Conservation (phyloP, 805 yeast species). For the Kodamaea hsintzibuensis region DNA sequence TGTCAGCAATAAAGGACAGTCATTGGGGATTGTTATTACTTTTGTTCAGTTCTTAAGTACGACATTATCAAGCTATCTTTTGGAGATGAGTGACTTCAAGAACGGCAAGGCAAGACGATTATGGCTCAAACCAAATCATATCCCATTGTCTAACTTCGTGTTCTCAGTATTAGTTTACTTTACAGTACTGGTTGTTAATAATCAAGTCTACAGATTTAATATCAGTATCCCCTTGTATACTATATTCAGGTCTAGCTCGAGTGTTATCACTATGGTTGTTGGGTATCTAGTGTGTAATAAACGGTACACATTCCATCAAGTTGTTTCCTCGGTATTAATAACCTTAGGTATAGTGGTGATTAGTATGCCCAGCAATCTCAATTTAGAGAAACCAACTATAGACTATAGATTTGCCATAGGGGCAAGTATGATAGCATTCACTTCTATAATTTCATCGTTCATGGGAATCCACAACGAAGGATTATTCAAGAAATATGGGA, state of each 20-base stretch:
- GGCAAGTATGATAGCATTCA: constrained; percentile 40
- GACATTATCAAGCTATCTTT: constrained; percentile 28
- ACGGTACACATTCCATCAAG: constrained; percentile 46
- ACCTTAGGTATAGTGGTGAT: constrained; percentile 55
- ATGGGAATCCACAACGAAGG: constrained; percentile 59
- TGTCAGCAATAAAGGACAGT: constrained; percentile 16
- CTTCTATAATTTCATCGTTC: constrained; percentile 55
- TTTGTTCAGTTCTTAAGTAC: constrained; percentile 51
- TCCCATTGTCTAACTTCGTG: constrained; percentile 47
- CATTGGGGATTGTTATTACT: constrained; percentile 56
- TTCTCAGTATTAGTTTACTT: constrained; percentile 53
- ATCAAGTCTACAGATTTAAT: constrained; percentile 55
- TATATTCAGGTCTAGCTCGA: constrained; percentile 62
- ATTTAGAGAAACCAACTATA: constrained; percentile 6
- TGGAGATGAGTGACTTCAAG: constrained; percentile 30
- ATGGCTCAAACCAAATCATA: constrained; percentile 30
- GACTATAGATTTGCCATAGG: constrained; percentile 30
- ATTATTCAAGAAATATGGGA: constrained; percentile 50
- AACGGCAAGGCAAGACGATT: constrained; percentile 20
- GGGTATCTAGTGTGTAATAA: constrained; percentile 51
- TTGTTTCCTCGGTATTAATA: constrained; percentile 50
- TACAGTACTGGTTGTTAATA: constrained; percentile 53
- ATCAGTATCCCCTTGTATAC: constrained; percentile 69
- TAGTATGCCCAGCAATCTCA: constrained; percentile 18
- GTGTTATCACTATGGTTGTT: constrained; percentile 58